Base-by-base conservation (phyloP, 2,329 filamentous ascomycete species). In the Knoxdaviesia capensis region DNA sequence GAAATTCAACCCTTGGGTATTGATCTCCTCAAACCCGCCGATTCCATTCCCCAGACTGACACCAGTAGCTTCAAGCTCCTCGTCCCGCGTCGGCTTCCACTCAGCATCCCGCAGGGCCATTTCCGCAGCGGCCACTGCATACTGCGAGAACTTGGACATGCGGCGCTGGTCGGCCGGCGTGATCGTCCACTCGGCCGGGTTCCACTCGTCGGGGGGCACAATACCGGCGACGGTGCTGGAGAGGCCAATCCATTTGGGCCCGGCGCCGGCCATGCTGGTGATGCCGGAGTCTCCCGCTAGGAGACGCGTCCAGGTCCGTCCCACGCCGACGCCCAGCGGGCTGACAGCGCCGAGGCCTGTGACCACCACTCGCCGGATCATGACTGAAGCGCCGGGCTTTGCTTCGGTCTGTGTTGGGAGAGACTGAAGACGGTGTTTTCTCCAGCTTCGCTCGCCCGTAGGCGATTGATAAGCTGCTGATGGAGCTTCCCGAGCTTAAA, bases 21-120 rank as follows among this genome's bases (percentile, higher is more conserved):
- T 94, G 6, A 93, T 76, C 51, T 94, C 86, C 36, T 94, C 81
- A 35, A 98, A 69, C 52, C 90, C 94, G 10, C 90, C 90, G 51
- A 98, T 94, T 2, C 90, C 90, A 49, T 88, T 96, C 2, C 90
- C 90, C 36, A 98, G 68, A 53, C 88, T 94, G 1, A 98, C 82
- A 1, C 90, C 90, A 0, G 87, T 93, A 43, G 69, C 68, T 53
- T 93, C 81, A 29, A 71, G 68, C 44, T 87, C 73, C 29, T 75
- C 68, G 11, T 67, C 63, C 5, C 54, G 59, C 5, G 61, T 62
- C 0, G 79, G 75, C 40, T 69, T 65, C 84, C 87, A 94, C 2
- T 69, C 74, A 1, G 88, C 80, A 63, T 96, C 85, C 31, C 72
- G 60, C 41, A 98, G 64, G 0, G 90, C 90, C 69, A 96, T 90